Base-by-base conservation (phyloP, 768 basidiomycete genomes). In the Paxillus involutus region DNA sequence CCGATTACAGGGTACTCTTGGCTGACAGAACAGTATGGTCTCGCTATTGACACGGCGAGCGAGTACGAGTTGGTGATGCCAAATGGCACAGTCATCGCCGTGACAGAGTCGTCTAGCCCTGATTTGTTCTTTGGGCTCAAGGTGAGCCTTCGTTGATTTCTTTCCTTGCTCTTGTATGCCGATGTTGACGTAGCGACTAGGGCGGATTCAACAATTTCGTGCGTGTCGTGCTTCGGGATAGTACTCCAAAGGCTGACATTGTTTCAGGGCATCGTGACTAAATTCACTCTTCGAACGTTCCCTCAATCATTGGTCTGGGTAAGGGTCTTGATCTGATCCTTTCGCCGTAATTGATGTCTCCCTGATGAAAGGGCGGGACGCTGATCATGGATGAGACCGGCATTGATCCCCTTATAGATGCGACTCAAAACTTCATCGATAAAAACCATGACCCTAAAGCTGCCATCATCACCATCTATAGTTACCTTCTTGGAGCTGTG, bases 181-280 rank as follows among this genome's bases (percentile, higher is more conserved):
- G n/a, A 46, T 33, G 41, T 9, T 14, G 21, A 13, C 19, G 13
- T 9, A 35, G 35, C 9, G 35, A 35, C 12, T 47, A 86, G 81
- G 86, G 86, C 43, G 84, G 84, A 8, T 72, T 77, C 62, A 88
- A 88, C 59, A 86, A 86, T 64, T 86, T 84, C 60, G 77, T 79
- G 54, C 48, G 62, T 51, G 47, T 9, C 30, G 33, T 49, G 51
- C 59, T 35, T 44, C 11, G 19, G 24, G 42, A 11, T 35, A 21
- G 21, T 21, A 44, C 16, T 14, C n/a, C 26, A 6, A 6, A 26
- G 26, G 26, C 26, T 26, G 26, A 26, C 26, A 26, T 26, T 26
- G 26, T 26, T 10, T 64, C 21, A 79, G 77, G 85, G 85, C 0
- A 80, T 87, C 24, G 82, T 86, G 30, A 86, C 82, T 0, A 72